phyloP scores from a whole-genome alignment of 2,329 filamentous ascomycete genomes.

The Monosporascus sp. region DNA sequence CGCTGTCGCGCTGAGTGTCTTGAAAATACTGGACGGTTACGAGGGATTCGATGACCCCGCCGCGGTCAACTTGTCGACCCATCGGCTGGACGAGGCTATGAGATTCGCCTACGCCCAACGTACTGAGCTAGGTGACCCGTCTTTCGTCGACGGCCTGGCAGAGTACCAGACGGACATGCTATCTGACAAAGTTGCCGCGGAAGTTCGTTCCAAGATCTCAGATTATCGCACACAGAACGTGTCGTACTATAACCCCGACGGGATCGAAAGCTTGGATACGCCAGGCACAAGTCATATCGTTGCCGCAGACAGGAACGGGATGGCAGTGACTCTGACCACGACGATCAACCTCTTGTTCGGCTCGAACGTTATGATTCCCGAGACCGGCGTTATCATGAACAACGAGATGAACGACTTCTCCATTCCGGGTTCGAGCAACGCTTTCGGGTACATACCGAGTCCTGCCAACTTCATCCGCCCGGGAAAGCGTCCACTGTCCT shows the following conservation, averaged over 20 bases:
- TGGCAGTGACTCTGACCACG: constrained; percentile 72
- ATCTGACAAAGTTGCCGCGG: constrained; percentile 53
- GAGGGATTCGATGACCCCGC: constrained; percentile 52
- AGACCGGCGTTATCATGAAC: constrained; percentile 74
- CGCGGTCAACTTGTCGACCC: constrained; percentile 57
- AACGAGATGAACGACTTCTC: constrained; percentile 67
- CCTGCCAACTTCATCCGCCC: constrained; percentile 70
- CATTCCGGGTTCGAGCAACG: constrained; percentile 64
- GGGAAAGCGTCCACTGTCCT: constrained; percentile 72
- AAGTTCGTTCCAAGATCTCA: constrained; percentile 41
- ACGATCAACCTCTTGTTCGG: constrained; percentile 81
- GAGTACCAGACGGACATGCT: constrained; percentile 59
- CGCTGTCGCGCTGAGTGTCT: constrained; percentile 60
- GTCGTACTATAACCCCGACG: constrained; percentile 38
- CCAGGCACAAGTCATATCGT: constrained; percentile 66
- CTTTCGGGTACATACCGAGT: constrained; percentile 72
- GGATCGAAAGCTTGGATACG: constrained; percentile 48
- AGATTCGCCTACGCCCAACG: constrained; percentile 75
- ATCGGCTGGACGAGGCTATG: constrained; percentile 78
- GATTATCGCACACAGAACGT: constrained; percentile 33
- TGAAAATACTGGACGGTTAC: constrained; percentile 74
- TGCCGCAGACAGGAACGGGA: constrained; percentile 60
- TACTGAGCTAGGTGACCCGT: constrained; percentile 68
- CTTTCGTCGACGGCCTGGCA: constrained; percentile 57
- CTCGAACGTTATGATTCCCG: constrained; percentile 67